Evolutionary conservation across 176 grass and related monocot species (phyloP).

Genomic region (Oryza meridionalis): DNA sequence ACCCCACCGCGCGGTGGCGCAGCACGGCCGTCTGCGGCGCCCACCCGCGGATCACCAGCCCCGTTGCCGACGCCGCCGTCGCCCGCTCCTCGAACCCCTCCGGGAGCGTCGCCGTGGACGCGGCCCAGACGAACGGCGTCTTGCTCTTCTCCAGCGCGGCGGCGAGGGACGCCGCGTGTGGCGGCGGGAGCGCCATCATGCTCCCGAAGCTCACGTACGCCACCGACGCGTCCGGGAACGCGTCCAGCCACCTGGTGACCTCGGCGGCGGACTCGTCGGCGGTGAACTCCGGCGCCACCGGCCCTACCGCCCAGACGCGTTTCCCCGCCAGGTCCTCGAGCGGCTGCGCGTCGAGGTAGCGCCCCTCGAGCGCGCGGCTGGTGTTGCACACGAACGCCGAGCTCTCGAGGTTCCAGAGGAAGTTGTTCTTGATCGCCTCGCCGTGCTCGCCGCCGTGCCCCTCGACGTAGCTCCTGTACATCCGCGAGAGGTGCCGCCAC

Average conservation of each 20-base stretch:
- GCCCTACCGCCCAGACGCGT: slow-evolving; percentile 44
- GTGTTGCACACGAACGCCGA: slow-evolving; percentile 49
- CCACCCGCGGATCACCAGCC: slow-evolving; percentile 33
- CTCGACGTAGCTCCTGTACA: slow-evolving; percentile 50
- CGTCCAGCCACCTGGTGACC: slow-evolving; percentile 47
- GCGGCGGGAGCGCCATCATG: slow-evolving; percentile 6
- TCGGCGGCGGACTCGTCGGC: background rate
- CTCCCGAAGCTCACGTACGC: slow-evolving; percentile 56
- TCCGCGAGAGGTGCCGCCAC: slow-evolving; percentile 48
- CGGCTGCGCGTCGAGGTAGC: slow-evolving; percentile 38
- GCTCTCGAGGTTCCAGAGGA: slow-evolving; percentile 48
- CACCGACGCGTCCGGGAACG: slow-evolving; percentile 41
- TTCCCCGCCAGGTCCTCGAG: slow-evolving; percentile 37
- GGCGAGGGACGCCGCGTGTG: slow-evolving; percentile 35
- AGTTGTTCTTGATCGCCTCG: slow-evolving; percentile 52
- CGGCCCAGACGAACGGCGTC: slow-evolving; percentile 51
- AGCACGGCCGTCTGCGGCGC: background rate
- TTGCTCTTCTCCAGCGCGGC: slow-evolving; percentile 38
- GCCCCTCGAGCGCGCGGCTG: slow-evolving; percentile 35
- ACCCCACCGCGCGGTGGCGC: slow-evolving; percentile 48
- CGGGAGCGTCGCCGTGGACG: slow-evolving; percentile 10
- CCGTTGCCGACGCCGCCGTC: slow-evolving; percentile 12
- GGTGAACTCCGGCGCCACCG: background rate
- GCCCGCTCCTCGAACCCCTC: slow-evolving; percentile 45
- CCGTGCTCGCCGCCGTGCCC: slow-evolving; percentile 20